Conservation (phyloP, 176 grass and related monocot genomes). For the Triticum timopheevii region DNA sequence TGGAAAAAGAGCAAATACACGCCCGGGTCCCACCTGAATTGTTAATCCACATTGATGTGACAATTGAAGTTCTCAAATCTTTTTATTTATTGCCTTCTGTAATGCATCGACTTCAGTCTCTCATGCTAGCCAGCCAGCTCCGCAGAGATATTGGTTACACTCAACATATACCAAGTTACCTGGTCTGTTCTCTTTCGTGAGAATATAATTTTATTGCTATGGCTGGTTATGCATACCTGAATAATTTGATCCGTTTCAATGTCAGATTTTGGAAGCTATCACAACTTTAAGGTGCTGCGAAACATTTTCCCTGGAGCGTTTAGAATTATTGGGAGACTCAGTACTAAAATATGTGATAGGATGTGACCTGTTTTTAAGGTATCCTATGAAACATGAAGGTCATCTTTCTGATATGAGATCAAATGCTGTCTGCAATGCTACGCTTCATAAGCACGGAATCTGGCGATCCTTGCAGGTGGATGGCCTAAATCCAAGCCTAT, state of each 20-base stretch:
- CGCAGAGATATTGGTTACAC: conserved; percentile 62
- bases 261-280: conserved; percentile 95
- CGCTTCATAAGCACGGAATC: conserved; percentile 80
- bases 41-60: conserved; percentile 66
- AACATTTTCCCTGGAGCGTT: conserved; percentile 84
- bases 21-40: conserved; percentile 87
- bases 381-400: conserved; percentile 81
- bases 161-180: conserved; percentile 49
- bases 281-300: conserved; percentile 77
- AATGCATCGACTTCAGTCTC: conserved; percentile 83
- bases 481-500: conserved; percentile 20
- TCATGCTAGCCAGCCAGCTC: conserved; percentile 85
- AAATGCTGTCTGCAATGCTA: conserved; percentile 75
- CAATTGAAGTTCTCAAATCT: conserved; percentile 78
- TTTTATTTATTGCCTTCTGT: conserved; percentile 96
- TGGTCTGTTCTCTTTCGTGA: conserved; percentile 56
- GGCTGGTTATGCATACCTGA: neutral
- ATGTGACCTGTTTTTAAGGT: conserved; percentile 72
- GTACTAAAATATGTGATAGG: conserved; percentile 87
- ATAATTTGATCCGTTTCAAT: conserved; percentile 26
- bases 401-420: conserved; percentile 72
- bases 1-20: conserved; percentile 59
- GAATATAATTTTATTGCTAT: conserved; percentile 20
- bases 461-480: conserved; percentile 69
- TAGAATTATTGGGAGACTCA: conserved; percentile 89